Conservation (phyloP, 179 eudicot genomes). For the Amaranthus tricolor region DNA sequence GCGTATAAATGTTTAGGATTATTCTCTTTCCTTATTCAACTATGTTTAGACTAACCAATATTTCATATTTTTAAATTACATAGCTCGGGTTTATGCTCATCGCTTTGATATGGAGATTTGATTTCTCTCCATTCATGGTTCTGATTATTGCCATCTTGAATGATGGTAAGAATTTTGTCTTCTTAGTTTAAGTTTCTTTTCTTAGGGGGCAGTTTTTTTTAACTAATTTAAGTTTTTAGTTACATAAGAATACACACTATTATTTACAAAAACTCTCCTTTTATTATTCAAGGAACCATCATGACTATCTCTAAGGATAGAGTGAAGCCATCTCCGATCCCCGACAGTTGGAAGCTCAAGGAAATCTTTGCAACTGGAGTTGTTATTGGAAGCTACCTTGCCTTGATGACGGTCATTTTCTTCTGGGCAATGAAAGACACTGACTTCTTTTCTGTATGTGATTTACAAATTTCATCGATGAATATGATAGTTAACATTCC, state of each 20-base stretch:
- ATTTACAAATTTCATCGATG: not conserved
- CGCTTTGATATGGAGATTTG: slow-evolving; percentile 79
- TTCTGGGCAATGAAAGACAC: slow-evolving; percentile 72
- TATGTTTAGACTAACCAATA: not conserved
- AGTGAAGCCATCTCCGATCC: slow-evolving; percentile 76
- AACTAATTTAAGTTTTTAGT: not conserved
- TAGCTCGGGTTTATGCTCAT: slow-evolving; percentile 81
- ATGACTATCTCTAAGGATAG: slow-evolving; percentile 89
- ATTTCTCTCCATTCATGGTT: slow-evolving; percentile 88
- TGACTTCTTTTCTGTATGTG: slow-evolving; percentile 59
- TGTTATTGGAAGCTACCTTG: slow-evolving; percentile 73
- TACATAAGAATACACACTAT: too few relatives aligned
- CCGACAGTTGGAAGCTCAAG: slow-evolving; percentile 82
- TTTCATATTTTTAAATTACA: not conserved
- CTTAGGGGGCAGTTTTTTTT: too few relatives aligned
- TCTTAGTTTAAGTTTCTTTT: not conserved
- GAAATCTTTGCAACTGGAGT: slow-evolving; percentile 78
- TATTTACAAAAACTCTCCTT: slow-evolving; percentile 11
- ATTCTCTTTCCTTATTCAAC: not conserved
- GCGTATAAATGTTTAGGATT: not conserved
- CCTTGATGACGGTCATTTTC: slow-evolving; percentile 74
- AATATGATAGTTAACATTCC: too few relatives aligned
- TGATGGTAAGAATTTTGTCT: slow-evolving; percentile 45
- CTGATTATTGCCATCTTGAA: slow-evolving; percentile 77
- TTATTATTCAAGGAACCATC: slow-evolving; percentile 50